Percentiles rank a stretch among this genome's conserved stretches.
Conservation (phyloP, 139 green algal genomes). For the Chloropicon primus region DNA sequence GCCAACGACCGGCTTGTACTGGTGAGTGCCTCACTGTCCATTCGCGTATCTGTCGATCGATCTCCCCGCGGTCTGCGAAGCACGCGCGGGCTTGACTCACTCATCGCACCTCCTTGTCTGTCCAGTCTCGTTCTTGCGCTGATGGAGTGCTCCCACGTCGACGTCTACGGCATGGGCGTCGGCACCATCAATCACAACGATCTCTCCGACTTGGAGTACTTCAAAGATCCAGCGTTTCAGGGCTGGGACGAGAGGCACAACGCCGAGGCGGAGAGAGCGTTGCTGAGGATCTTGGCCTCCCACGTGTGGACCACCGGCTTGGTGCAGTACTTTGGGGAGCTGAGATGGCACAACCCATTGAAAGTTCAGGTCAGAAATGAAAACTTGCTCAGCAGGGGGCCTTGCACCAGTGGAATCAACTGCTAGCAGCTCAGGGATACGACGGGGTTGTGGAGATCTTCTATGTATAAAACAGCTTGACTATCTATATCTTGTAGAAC, state of each 20-base stretch:
- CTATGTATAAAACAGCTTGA: too few species aligned
- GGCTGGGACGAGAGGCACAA: slow-evolving; percentile 15
- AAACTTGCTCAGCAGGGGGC: background rate
- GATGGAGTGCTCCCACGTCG: slow-evolving; percentile 8
- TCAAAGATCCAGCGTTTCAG: slow-evolving; percentile 13
- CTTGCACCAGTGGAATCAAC: slow-evolving; percentile 12
- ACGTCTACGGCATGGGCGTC: slow-evolving; percentile 16
- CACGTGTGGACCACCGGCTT: slow-evolving; percentile 2
- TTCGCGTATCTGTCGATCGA: too few species aligned
- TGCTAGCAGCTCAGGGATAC: background rate
- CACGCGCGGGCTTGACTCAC: too few species aligned
- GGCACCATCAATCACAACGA: slow-evolving; percentile 16
- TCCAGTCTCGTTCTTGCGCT: slow-evolving; percentile 10
- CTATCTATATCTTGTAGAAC: too few species aligned
- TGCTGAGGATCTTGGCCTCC: slow-evolving; percentile 10
- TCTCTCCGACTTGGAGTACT: slow-evolving; percentile 16
- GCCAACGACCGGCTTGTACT: slow-evolving; percentile 16
- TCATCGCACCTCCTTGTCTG: too few species aligned
- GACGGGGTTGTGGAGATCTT: background rate
- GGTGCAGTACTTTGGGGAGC: slow-evolving; percentile 1
- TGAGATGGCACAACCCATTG: slow-evolving; percentile 16
- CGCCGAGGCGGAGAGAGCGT: slow-evolving; percentile 11
- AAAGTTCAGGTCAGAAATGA: slow-evolving; percentile 5
- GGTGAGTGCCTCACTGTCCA: too few species aligned
- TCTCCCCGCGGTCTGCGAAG: too few species aligned